Evolutionary conservation across 306 rosid species (phyloP), one percentile per base, ranked within the genome.

Genomic region (Sesbania bispinosa): DNA sequence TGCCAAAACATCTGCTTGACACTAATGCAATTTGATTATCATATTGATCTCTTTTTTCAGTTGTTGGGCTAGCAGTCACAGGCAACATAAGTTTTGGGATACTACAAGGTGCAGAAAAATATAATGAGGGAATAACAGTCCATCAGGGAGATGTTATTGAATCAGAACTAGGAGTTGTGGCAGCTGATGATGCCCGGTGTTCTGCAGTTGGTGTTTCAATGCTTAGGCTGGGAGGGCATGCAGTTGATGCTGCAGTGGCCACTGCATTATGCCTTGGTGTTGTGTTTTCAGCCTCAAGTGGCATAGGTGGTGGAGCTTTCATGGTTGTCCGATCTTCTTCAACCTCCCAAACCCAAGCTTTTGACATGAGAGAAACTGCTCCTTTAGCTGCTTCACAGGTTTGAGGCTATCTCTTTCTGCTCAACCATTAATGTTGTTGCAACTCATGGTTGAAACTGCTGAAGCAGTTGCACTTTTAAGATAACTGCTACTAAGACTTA

Each of bases 181-280:
- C 97, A 24, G 87, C 98, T 0, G 98, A 93, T 58, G 94, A 93
- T 84, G 82, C 83, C 1, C 77, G 90, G 10, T 93, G 98, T 82
- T 93, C 98, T 3, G 81, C 80, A 64, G 69, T 90, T 19, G 98
- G 98, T 19, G 97, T 83, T 0, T 80, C 87, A 2, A 59, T 84
- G 55, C 96, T 93, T 53, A 81, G 94, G 79, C 74, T 52, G 71
- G 96, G 91, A 9, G 98, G 97, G 6, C 98, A 93, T 75, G 98
- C 94, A 8, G 97, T 93, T 80, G 98, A 93, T 85, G 96, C 97
- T 73, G 89, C 96, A 19, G 98, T 93, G 53, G 97, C 92, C 9
- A 71, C 97, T n/a, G 82, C 97, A 26, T 74, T 90, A 77, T 93
- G 98, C 71, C 59, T 85, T 4, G 98, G 98, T 33, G 94, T 93